A percentile compares a stretch with the other conserved stretches of the same genome.
Conservation (phyloP, 805 yeast genomes). For the Clavispora santaluciae region DNA sequence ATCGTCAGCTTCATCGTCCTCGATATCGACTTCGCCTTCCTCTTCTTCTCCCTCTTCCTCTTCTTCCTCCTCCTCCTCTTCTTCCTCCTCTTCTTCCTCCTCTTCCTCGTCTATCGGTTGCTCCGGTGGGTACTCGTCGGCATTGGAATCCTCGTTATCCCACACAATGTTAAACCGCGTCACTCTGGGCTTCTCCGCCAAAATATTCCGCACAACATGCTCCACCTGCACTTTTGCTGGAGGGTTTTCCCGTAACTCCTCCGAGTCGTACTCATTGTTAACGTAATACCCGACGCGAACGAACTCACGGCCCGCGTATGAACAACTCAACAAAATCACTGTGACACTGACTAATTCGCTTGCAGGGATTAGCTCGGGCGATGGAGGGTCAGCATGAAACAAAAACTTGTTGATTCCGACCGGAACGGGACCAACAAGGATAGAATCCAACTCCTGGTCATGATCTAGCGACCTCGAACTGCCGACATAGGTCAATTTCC, state of each 20-base stretch:
- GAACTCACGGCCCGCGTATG: conserved; percentile 89
- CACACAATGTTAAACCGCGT: conserved; percentile 95
- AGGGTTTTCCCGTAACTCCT: conserved; percentile 88
- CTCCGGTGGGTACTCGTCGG: conserved; percentile 74
- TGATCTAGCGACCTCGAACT: conserved; percentile 91
- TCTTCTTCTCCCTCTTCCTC: conserved; percentile 16
- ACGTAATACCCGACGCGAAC: conserved; percentile 97
- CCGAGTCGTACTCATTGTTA: conserved; percentile 92
- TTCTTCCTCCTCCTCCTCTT: conserved; percentile 22
- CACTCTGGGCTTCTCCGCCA: conserved; percentile 97
- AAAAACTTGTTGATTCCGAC: conserved; percentile 93
- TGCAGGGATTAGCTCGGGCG: conserved; percentile 93
- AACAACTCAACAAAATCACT: conserved; percentile 86
- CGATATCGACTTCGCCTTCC: conserved; percentile 14
- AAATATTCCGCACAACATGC: conserved; percentile 86
- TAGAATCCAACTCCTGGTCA: conserved; percentile 94
- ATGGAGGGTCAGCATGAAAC: conserved; percentile 94
- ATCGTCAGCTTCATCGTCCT: conserved; percentile 8
- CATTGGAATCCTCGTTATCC: conserved; percentile 69
- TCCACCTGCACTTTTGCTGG: conserved; percentile 92
- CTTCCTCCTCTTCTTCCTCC: conserved; percentile 28
- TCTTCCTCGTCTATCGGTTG: conserved; percentile 50
- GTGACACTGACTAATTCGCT: conserved; percentile 93
- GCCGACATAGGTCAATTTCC: conserved; percentile 97
- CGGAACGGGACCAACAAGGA: conserved; percentile 98